Evolutionary conservation across 805 yeast genomes (phyloP).

Genomic region (Starmerella khaoyaiensis): DNA sequence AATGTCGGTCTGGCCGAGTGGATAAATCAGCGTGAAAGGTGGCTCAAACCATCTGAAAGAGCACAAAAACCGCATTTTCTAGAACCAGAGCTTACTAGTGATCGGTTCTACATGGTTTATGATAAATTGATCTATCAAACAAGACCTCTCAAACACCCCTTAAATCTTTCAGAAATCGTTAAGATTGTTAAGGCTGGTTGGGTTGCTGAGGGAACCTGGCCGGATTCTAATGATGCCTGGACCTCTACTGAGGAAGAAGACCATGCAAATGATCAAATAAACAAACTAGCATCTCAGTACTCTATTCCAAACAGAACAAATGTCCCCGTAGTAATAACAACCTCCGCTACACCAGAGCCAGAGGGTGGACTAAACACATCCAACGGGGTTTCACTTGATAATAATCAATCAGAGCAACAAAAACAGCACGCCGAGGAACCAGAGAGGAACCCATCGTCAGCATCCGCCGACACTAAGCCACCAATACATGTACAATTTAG

Average conservation of each 20-base stretch:
- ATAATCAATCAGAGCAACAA: neutral
- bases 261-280: conserved; percentile 1
- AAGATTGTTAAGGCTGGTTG: conserved; percentile 72
- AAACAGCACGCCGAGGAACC: neutral
- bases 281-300: neutral
- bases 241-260: conserved; percentile 16
- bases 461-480: neutral
- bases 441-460: neutral
- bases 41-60: conserved; percentile 35
- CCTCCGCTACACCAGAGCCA: too few relatives aligned
- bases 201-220: conserved; percentile 66
- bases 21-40: conserved; percentile 53
- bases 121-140: conserved; percentile 56
- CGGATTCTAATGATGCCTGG: conserved; percentile 21
- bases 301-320: neutral
- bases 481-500: conserved; percentile 15
- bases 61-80: conserved; percentile 19
- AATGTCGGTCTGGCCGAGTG: conserved; percentile 49
- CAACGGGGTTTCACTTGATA: too few relatives aligned
- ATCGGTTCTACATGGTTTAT: conserved; percentile 39
- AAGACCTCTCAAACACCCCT: conserved; percentile 50
- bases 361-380: too few relatives aligned
- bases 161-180: conserved; percentile 62
- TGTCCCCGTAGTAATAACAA: neutral
- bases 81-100: conserved; percentile 24